A percentile compares a stretch with the other conserved stretches of the same genome.
Evolutionary conservation across 2,329 filamentous ascomycete genomes (phyloP).

Genomic region (Sclerotinia glacialis): DNA sequence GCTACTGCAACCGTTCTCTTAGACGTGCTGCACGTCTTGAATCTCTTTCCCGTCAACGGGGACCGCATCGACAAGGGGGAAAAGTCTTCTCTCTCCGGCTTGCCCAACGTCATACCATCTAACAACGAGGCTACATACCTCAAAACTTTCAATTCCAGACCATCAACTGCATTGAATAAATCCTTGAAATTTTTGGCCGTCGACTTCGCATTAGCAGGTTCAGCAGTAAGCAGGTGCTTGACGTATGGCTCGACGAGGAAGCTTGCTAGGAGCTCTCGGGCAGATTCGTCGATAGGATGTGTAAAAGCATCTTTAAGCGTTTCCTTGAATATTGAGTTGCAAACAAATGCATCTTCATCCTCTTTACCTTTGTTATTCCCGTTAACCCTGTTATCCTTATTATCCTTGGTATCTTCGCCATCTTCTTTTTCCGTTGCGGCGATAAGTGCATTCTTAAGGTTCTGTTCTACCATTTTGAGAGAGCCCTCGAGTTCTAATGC

Average conservation of each 20-base stretch:
- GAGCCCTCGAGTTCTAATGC: not conserved
- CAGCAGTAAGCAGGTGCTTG: not conserved
- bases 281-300: not conserved
- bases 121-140: not conserved
- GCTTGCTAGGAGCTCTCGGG: not conserved
- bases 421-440: not conserved
- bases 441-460: not conserved
- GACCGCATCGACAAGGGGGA: not conserved
- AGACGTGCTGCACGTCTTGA: not conserved
- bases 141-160: constrained; percentile 1
- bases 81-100: not conserved
- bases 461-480: not conserved
- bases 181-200: not conserved
- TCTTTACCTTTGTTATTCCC: not conserved
- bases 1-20: not conserved
- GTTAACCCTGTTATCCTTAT: too few relatives aligned
- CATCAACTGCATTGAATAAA: not conserved
- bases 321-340: not conserved
- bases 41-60: not conserved
- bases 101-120: not conserved
- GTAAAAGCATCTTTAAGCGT: not conserved
- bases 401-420: not conserved
- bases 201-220: not conserved
- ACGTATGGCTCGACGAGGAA: not conserved
- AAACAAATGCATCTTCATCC: too few relatives aligned